Base-by-base conservation (phyloP, 768 basidiomycete genomes). In the Hericium rajendrae region DNA sequence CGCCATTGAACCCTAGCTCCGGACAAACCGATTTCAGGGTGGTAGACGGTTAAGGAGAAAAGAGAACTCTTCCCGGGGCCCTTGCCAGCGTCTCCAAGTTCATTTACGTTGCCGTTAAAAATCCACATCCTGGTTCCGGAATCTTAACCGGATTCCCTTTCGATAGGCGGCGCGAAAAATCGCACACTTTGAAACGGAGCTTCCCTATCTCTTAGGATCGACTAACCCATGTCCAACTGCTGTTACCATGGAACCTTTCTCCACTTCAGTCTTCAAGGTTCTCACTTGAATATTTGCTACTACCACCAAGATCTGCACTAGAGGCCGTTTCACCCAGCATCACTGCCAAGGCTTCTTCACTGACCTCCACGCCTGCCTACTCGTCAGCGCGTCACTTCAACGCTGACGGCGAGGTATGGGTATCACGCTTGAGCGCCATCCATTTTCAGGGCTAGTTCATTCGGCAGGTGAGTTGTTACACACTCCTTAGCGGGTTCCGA, bases 401-500 rank as follows among this genome's bases (percentile, higher is more conserved):
- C 81, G 74, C 80, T 78, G 78, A 84, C 79, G 82, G 85, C 75
- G 82, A 83, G 81, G 85, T 86, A 81, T 86, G 82, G 85, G 85
- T 85, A 82, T 79, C 79, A 84, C 81, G 78, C 83, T 86, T 85
- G 79, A 87, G 85, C 84, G 84, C 85, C 85, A 86, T 86, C 85
- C 84, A 86, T 86, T 86, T 86, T 86, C 82, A 86, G 83, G 85
- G 85, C 84, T 84, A 86, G 84, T 86, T 85, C 80, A 84, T 88
- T 88, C 83, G 82, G 85, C 85, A 85, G 85, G 84, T 86, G 83
- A 86, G 84, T 86, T 85, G 83, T 85, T 84, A 84, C 83, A 85
- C 83, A 85, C 82, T 85, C 83, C 84, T 85, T 85, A 85, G 84
- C 81, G 81, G 84, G 73, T 85, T 85, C 80, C 78, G 81, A 85